Percentiles rank a stretch among this genome's conserved stretches.
Conservation (phyloP, 352 stramenopile genomes). For the Aphanomyces cochlioides region DNA sequence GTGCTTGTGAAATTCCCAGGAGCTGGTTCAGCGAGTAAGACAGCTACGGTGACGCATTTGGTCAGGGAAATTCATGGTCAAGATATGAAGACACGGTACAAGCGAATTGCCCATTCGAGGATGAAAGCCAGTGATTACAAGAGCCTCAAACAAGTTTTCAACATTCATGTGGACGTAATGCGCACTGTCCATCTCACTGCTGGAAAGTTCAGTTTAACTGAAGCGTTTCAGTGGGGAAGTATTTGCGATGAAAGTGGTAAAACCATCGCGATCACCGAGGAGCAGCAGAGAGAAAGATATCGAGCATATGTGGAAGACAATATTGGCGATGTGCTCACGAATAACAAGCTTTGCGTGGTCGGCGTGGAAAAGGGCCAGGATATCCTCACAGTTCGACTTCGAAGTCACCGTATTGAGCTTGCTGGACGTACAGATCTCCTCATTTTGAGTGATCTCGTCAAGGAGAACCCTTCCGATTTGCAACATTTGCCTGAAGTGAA, state of each 20-base stretch:
- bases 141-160: slow-evolving; percentile 35
- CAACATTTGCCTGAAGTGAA: slow-evolving; percentile 38
- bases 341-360: slow-evolving; percentile 43
- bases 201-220: slow-evolving; percentile 29
- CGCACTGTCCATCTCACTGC: slow-evolving; percentile 28
- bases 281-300: slow-evolving; percentile 36
- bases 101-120: slow-evolving; percentile 37
- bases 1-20: no score
- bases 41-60: no score
- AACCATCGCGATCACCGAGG: slow-evolving; percentile 35
- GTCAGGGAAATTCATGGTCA: slow-evolving; percentile 29
- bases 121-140: slow-evolving; percentile 32
- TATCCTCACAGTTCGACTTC: slow-evolving; percentile 38
- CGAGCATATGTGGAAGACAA: slow-evolving; percentile 39
- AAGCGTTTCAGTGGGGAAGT: slow-evolving; percentile 35
- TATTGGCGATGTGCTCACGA: slow-evolving; percentile 38
- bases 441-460: slow-evolving; percentile 39
- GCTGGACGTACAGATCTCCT: slow-evolving; percentile 43
- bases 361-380: slow-evolving; percentile 36
- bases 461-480: slow-evolving; percentile 29
- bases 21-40: no score
- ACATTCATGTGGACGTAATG: slow-evolving; percentile 32
- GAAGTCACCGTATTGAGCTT: slow-evolving; percentile 38
- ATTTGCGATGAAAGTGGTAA: slow-evolving; percentile 26
- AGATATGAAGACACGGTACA: slow-evolving; percentile 32